Evolutionary conservation across 805 yeast species (phyloP).

Genomic region (Maudiozyma bulderi): DNA sequence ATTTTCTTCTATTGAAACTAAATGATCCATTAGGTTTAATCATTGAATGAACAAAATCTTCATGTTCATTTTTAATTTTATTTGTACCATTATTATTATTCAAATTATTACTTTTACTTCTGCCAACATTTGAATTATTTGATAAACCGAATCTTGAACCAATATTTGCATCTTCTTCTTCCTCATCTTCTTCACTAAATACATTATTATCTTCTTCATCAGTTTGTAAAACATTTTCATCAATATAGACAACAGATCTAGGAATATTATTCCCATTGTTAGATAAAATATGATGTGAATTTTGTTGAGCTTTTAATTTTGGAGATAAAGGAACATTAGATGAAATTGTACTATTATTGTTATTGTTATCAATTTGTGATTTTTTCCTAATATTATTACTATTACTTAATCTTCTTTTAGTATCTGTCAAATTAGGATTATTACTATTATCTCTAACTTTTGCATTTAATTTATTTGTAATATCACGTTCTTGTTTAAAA

Average conservation of each 20-base stretch:
- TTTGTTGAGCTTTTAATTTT: neutral
- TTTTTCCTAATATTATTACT: slow-evolving; percentile 16
- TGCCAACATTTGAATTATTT: neutral
- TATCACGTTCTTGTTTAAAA: slow-evolving; percentile 32
- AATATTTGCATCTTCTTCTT: slow-evolving; percentile 1
- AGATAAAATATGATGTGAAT: neutral
- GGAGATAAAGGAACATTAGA: neutral
- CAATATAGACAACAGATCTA: slow-evolving; percentile 24
- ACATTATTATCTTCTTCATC: slow-evolving; percentile 22
- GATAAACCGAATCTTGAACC: neutral
- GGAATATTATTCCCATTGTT: neutral
- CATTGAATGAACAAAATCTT: slow-evolving; percentile 1
- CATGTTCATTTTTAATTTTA: neutral
- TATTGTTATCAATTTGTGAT: neutral
- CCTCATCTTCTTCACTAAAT: slow-evolving; percentile 12
- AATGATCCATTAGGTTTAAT: slow-evolving; percentile 2
- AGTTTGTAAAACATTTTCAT: slow-evolving; percentile 32
- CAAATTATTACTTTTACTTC: neutral
- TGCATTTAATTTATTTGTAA: slow-evolving; percentile 31
- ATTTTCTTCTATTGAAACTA: slow-evolving; percentile 10
- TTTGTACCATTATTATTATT: neutral
- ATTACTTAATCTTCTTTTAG: slow-evolving; percentile 19
- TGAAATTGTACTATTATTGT: neutral
- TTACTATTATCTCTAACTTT: slow-evolving; percentile 35
- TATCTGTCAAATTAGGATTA: slow-evolving; percentile 4